phyloP scores from a whole-genome alignment of 768 basidiomycete species.

The Jaapia argillacea region DNA sequence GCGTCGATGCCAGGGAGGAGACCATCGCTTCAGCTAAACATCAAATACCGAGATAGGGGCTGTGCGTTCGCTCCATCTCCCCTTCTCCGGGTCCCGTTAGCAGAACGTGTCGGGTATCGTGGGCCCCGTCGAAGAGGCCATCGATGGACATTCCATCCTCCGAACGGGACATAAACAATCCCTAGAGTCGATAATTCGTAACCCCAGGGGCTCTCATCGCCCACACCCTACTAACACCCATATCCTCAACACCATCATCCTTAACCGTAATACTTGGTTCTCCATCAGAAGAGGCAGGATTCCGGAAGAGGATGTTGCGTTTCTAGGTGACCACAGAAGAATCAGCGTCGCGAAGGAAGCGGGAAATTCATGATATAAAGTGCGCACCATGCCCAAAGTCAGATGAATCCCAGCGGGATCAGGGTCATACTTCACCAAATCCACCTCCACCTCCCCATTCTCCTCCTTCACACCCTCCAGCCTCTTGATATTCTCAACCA shows the following conservation, averaged over 20 bases:
- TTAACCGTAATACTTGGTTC: conserved; percentile 9
- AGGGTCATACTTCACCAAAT: not conserved
- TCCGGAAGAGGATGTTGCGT: conserved; percentile 12
- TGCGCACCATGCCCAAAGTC: conserved; percentile 13
- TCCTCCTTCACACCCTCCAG: conserved; percentile 4
- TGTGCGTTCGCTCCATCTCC: too few relatives aligned
- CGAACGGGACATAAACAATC: too few relatives aligned
- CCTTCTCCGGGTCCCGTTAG: too few relatives aligned
- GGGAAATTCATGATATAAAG: not conserved
- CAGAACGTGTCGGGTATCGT: too few relatives aligned
- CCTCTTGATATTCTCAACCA: conserved; percentile 11
- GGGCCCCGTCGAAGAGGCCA: too few relatives aligned
- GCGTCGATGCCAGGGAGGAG: too few relatives aligned
- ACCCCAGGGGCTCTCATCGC: conserved; percentile 14
- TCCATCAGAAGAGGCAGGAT: conserved; percentile 9
- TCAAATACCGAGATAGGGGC: too few relatives aligned
- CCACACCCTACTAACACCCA: conserved; percentile 13
- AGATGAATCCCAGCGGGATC: conserved; percentile 10
- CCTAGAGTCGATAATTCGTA: conserved; percentile 4
- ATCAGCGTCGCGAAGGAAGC: not conserved
- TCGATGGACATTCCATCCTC: too few relatives aligned
- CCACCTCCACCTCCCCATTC: not conserved
- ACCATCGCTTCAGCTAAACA: too few relatives aligned
- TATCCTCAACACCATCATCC: conserved; percentile 10
- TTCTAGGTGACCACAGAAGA: conserved; percentile 6